Evolutionary conservation across 805 yeast genomes (phyloP), one percentile per base, ranked within the genome.

Genomic region (Candida maris): DNA sequence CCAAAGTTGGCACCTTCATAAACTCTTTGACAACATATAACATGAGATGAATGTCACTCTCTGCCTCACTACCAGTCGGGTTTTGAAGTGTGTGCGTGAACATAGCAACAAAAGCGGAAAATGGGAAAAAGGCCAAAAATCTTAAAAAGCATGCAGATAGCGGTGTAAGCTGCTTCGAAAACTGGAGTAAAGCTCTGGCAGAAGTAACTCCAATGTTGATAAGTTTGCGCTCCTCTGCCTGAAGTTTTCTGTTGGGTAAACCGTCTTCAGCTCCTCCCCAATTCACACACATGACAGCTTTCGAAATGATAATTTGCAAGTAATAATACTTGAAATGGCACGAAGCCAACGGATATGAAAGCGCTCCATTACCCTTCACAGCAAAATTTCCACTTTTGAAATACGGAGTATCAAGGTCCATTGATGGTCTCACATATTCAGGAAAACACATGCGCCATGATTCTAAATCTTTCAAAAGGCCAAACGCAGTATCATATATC

Each of bases 31-130:
- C 25, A 2, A 47, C 41, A 7, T 32, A 29, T 19, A 57, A 38
- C 39, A 62, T 29, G 27, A 53, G 37, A n/a, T 47, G 30, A 8
- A 61, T 35, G 39, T 61, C 63, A 6, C 35, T 29, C n/a, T 39
- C 35, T 6, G 47, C 44, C 3, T 33, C 40, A 3, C 36, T 38
- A 13, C 28, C 20, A 1, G 31, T 34, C 8, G 55, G 51, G 14
- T 37, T 39, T 22, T 54, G 52, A 8, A 63, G 25, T 27, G 51
- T 46, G 13, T 47, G 51, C 9, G 57, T 54, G 38, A 55, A 45
- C 12, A 63, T 33, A 1, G 60, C 42, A 23, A 63, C 37, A 33
- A 49, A 57, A 3, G 65, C 60, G 42, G 57, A 43, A 30, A 62
- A 54, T 13, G 64, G 59, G 35, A 51, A 61, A 39, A 51, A 59